Evolutionary conservation across 257 asterid genomes (phyloP).

Genomic region (Lavandula angustifolia): DNA sequence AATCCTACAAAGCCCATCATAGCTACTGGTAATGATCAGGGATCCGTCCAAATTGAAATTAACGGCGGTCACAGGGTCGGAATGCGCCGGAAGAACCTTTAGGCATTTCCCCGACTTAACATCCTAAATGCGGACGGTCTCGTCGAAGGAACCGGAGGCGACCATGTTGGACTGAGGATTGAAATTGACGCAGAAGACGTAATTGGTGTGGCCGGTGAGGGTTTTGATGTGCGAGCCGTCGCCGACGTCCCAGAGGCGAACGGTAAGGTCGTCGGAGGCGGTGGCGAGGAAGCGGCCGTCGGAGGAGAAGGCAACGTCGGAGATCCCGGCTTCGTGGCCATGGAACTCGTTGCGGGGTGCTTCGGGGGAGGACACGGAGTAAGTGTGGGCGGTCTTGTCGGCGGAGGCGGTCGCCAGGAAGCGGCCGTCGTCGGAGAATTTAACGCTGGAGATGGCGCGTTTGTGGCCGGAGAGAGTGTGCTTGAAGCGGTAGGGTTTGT

Average conservation of each 20-base stretch:
- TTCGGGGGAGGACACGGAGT: constrained; percentile 51
- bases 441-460: constrained; percentile 69
- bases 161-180: constrained; percentile 86
- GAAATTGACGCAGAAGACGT: constrained; percentile 79
- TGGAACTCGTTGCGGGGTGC: constrained; percentile 54
- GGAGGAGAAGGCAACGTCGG: constrained; percentile 85
- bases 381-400: constrained; percentile 80
- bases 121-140: constrained; percentile 94
- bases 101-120: constrained; percentile 85
- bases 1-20: constrained; percentile 94
- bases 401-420: constrained; percentile 80
- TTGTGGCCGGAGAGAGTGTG: constrained; percentile 79
- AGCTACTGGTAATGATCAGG: constrained; percentile 79
- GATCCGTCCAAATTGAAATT: constrained; percentile 81
- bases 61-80: constrained; percentile 91
- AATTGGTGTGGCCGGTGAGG: constrained; percentile 81
- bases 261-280: constrained; percentile 89
- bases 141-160: constrained; percentile 87
- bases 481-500: constrained; percentile 72
- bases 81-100: constrained; percentile 93
- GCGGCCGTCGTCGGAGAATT: constrained; percentile 80
- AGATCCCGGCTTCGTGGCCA: constrained; percentile 84
- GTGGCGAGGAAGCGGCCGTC: constrained; percentile 81
- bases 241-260: constrained; percentile 79
- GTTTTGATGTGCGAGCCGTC: constrained; percentile 81